These are phyloP conservation scores for Coleophoma eucalyptorum DNA, from an alignment of 2,329 filamentous ascomycete species.

Conservation along the genomic window DNA sequence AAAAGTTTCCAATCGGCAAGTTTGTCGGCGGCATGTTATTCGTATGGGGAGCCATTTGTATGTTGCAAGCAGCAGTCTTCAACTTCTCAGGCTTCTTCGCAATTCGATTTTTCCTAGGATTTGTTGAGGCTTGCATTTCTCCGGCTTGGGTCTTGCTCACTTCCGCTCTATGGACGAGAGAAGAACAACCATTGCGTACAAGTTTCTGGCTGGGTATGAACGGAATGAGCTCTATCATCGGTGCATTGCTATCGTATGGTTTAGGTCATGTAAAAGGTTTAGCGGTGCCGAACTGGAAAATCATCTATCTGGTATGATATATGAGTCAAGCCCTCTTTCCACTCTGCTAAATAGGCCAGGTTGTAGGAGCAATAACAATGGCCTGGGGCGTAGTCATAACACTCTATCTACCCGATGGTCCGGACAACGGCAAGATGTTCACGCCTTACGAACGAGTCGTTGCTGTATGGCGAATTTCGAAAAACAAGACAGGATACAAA, in stretches of 20 bases:
- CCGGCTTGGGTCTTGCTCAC: conserved; percentile 62
- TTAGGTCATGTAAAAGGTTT: conserved; percentile 56
- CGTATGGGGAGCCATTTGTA: conserved; percentile 29
- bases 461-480: conserved; percentile 57
- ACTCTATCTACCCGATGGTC: conserved; percentile 58
- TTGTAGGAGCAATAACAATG: conserved; percentile 53
- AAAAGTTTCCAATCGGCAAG: conserved; percentile 36
- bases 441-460: conserved; percentile 55
- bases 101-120: conserved; percentile 57
- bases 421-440: conserved; percentile 64
- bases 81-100: conserved; percentile 59
- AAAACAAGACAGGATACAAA: conserved; percentile 57
- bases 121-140: conserved; percentile 59
- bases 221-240: conserved; percentile 51
- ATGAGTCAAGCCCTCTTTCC: too few relatives aligned
- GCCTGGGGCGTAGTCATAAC: conserved; percentile 39
- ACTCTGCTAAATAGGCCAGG: conserved; percentile 10
- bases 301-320: conserved; percentile 55
- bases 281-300: conserved; percentile 57
- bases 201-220: conserved; percentile 59
- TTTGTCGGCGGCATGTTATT: conserved; percentile 41
- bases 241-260: conserved; percentile 59
- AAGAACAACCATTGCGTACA: conserved; percentile 59
- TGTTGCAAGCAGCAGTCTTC: conserved; percentile 18
- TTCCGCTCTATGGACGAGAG: conserved; percentile 56